Conservation (phyloP, 345 rosid genomes). For the Erodium maritimum region DNA sequence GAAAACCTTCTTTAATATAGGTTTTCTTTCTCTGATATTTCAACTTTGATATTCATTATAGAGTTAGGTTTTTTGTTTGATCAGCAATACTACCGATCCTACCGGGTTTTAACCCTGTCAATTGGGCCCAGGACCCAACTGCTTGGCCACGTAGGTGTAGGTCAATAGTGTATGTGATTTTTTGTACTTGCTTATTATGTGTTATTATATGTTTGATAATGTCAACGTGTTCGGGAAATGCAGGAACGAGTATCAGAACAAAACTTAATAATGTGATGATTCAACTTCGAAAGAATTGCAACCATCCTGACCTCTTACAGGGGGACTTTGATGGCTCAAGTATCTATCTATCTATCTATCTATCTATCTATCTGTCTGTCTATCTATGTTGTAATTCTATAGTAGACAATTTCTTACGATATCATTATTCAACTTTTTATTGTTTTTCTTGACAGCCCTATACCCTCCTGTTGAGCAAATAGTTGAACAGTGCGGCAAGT, state of each 20-base stretch:
- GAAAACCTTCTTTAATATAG: no score
- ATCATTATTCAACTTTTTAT: not conserved
- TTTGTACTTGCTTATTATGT: no score
- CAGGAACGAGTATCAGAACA: conserved; percentile 49
- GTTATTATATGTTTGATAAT: no score
- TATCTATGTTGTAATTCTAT: not conserved
- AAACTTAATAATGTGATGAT: conserved; percentile 66
- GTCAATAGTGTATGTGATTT: no score
- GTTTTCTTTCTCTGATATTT: no score
- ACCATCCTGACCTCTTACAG: conserved; percentile 87
- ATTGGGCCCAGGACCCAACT: no score
- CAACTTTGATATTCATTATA: no score
- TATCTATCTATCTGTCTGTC: no score
- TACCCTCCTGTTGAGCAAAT: conserved; percentile 81
- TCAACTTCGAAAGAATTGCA: conserved; percentile 94
- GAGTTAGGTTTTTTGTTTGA: no score
- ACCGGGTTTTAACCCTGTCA: no score
- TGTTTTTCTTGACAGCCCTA: conserved; percentile 29
- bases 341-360: conserved; percentile 17
- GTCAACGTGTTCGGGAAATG: conserved; percentile 11
- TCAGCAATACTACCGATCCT: no score
- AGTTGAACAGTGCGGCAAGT: conserved; percentile 86
- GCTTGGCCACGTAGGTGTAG: no score
- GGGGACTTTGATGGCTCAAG: conserved; percentile 64
- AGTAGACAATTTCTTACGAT: conserved; percentile 1